Percentiles rank a stretch among this genome's conserved stretches.
phyloP scores from a whole-genome alignment of 768 basidiomycete genomes.

The Boletus rufocinnamomeus region DNA sequence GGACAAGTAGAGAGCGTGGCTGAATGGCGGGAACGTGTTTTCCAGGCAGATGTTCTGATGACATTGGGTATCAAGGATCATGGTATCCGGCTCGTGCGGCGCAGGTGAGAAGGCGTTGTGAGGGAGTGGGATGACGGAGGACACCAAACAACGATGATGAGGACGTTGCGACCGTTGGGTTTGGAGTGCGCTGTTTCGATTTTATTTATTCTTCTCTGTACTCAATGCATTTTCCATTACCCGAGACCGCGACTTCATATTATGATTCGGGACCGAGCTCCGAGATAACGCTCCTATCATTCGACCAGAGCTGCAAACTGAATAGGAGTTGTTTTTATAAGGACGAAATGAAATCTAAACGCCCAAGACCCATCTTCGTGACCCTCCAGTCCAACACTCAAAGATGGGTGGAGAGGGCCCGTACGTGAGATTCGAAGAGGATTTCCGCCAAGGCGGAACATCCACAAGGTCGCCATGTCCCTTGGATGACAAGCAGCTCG shows the following conservation, averaged over 20 bases:
- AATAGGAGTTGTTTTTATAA: no score
- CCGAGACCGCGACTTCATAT: no score
- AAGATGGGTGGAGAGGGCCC: conserved; percentile 13
- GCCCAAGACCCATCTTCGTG: neutral
- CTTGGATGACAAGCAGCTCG: neutral
- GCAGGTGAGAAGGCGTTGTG: neutral
- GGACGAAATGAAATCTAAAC: neutral
- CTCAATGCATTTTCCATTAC: no score
- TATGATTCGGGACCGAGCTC: no score
- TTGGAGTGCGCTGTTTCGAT: no score
- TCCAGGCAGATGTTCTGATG: conserved; percentile 9
- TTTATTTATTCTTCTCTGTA: no score
- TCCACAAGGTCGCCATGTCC: neutral
- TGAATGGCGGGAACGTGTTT: conserved; percentile 21
- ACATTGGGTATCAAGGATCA: conserved; percentile 22
- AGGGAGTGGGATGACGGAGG: neutral
- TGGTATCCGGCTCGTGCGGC: conserved; percentile 14
- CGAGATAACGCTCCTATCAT: no score
- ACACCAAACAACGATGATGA: neutral
- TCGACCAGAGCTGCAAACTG: no score
- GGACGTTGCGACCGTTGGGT: neutral
- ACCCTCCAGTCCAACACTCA: neutral
- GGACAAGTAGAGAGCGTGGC: conserved; percentile 12
- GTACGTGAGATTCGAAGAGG: conserved; percentile 3
- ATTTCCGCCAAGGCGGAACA: no score